These are phyloP conservation scores for Euphrasia confusa DNA, from an alignment of 257 asterid genomes.

Conservation along the genomic window DNA sequence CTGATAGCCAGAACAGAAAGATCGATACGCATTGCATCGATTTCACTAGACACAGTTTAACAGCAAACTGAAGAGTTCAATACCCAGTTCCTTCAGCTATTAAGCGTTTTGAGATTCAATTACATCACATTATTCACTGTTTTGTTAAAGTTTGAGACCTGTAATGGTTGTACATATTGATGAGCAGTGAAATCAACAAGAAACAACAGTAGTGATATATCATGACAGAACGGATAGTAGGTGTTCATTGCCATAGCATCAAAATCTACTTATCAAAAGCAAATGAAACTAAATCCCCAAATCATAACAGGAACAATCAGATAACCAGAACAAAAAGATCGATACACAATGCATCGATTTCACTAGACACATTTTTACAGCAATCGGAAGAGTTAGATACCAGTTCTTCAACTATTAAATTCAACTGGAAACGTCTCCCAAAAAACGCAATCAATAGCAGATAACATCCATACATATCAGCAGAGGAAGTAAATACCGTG, in stretches of 20 bases:
- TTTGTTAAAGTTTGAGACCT: neutral
- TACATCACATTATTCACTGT: neutral
- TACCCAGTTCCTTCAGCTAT: neutral
- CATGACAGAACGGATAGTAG: neutral
- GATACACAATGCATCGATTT: neutral
- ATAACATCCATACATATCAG: neutral
- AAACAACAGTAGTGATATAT: neutral
- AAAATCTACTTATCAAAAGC: neutral
- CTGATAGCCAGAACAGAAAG: neutral
- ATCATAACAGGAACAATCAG: neutral
- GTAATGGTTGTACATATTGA: neutral
- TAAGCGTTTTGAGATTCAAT: slow-evolving; percentile 3
- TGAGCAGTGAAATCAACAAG: slow-evolving; percentile 1
- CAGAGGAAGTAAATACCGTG: slow-evolving; percentile 7
- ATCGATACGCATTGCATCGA: neutral
- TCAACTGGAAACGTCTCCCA: slow-evolving; percentile 7
- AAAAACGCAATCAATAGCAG: neutral
- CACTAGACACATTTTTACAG: neutral
- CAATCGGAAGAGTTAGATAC: neutral
- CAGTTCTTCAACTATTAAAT: neutral
- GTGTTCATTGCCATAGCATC: slow-evolving; percentile 1
- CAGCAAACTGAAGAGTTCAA: neutral
- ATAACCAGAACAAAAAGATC: neutral
- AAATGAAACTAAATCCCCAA: neutral
- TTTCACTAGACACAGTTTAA: slow-evolving; percentile 5